phyloP scores from a whole-genome alignment of 768 basidiomycete genomes.

The Termitomyces titanicus region DNA sequence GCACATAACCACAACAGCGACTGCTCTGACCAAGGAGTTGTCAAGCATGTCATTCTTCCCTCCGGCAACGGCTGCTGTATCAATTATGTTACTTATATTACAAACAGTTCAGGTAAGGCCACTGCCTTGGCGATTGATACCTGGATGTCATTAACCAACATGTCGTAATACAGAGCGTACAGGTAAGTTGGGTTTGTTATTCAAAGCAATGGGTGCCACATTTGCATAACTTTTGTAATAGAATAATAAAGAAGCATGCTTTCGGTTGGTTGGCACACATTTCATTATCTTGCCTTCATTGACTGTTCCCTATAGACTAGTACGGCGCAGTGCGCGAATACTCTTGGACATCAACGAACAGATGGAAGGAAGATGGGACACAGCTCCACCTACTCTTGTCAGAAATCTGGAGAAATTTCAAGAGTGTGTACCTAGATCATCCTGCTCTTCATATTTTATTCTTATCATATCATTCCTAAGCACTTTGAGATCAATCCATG shows the following conservation, averaged over 20 bases:
- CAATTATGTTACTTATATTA: slow-evolving; percentile 38
- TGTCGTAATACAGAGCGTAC: slow-evolving; percentile 11
- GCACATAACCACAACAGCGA: slow-evolving; percentile 13
- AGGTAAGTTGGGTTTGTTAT: slow-evolving; percentile 14
- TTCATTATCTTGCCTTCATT: neutral
- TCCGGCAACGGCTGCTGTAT: slow-evolving; percentile 37
- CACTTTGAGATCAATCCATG: slow-evolving; percentile 32
- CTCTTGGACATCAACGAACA: slow-evolving; percentile 40
- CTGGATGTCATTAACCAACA: neutral
- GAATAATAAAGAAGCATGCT: slow-evolving; percentile 36
- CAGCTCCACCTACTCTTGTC: slow-evolving; percentile 34
- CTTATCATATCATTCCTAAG: slow-evolving; percentile 20
- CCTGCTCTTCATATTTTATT: neutral
- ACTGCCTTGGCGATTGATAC: neutral
- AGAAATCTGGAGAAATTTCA: slow-evolving; percentile 39
- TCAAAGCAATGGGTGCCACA: neutral
- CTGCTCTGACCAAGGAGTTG: slow-evolving; percentile 19
- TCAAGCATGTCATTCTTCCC: slow-evolving; percentile 31
- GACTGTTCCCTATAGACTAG: slow-evolving; percentile 16
- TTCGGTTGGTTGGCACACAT: slow-evolving; percentile 15
- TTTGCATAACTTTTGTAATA: slow-evolving; percentile 20
- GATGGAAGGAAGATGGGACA: slow-evolving; percentile 42
- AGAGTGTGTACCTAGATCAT: slow-evolving; percentile 20
- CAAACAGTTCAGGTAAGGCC: slow-evolving; percentile 40
- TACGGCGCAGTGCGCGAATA: slow-evolving; percentile 37